phyloP scores from a whole-genome alignment of 1,139 yeast genomes.

The Candida gigantensis region DNA sequence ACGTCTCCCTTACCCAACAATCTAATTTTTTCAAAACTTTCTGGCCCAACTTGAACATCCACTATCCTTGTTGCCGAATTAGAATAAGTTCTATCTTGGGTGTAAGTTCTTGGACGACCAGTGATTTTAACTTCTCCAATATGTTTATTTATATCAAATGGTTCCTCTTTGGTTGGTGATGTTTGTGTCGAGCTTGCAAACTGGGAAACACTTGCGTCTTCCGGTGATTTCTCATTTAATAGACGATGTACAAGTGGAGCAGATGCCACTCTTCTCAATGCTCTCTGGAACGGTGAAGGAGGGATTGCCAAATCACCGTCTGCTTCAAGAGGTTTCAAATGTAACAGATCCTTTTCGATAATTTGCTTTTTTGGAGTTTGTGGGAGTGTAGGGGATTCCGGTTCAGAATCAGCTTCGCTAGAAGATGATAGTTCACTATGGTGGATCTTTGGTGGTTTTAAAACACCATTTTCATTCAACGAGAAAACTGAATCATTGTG shows the following conservation, averaged over 20 bases:
- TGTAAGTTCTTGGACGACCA: slow-evolving; percentile 51
- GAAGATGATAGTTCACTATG: slow-evolving; percentile 11
- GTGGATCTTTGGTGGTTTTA: slow-evolving; percentile 27
- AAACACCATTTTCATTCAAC: slow-evolving; percentile 26
- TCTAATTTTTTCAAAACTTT: slow-evolving; percentile 84
- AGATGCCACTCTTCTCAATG: slow-evolving; percentile 74
- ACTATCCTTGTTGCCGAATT: slow-evolving; percentile 70
- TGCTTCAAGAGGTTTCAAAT: slow-evolving; percentile 10
- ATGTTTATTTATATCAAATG: slow-evolving; percentile 49
- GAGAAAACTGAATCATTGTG: slow-evolving; percentile 47
- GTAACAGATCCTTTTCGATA: slow-evolving; percentile 3
- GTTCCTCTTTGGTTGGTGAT: slow-evolving; percentile 10
- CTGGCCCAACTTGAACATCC: slow-evolving; percentile 81
- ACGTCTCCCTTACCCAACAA: slow-evolving; percentile 96
- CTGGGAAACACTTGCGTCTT: background rate
- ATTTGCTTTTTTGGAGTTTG: slow-evolving; percentile 6
- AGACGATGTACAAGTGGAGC: slow-evolving; percentile 64
- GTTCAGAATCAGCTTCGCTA: slow-evolving; percentile 11
- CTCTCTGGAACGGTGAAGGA: slow-evolving; percentile 47
- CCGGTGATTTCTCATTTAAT: slow-evolving; percentile 26
- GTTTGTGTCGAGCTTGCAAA: slow-evolving; percentile 5
- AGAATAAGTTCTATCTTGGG: slow-evolving; percentile 67
- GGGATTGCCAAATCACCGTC: slow-evolving; percentile 17
- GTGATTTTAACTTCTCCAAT: slow-evolving; percentile 53
- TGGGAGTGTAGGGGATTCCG: slow-evolving; percentile 3